A percentile compares a stretch with the other conserved stretches of the same genome.
These are phyloP conservation scores for Quercus variabilis DNA, from an alignment of 306 rosid species.

Conservation along the genomic window DNA sequence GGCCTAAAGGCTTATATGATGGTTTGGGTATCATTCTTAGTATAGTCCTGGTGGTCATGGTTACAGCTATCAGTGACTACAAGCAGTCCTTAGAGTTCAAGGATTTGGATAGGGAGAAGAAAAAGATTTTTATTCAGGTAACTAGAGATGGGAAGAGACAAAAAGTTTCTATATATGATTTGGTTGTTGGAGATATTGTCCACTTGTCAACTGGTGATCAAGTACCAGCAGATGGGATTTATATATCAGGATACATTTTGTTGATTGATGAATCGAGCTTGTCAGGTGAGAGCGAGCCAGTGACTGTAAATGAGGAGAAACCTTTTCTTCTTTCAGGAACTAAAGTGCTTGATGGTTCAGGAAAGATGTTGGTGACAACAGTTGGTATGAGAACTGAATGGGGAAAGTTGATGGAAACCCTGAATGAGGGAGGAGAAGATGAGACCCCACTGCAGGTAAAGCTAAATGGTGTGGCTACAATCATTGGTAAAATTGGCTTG, in stretches of 20 bases:
- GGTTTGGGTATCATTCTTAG: slow-evolving; percentile 88
- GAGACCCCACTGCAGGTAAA: slow-evolving; percentile 99
- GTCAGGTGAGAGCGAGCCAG: slow-evolving; percentile 97
- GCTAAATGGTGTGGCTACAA: slow-evolving; percentile 90
- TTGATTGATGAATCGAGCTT: slow-evolving; percentile 86
- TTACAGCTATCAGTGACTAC: slow-evolving; percentile 89
- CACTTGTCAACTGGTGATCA: slow-evolving; percentile 86
- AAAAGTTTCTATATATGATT: slow-evolving; percentile 68
- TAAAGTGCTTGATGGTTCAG: slow-evolving; percentile 94
- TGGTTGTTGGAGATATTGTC: slow-evolving; percentile 88
- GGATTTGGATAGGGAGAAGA: slow-evolving; percentile 82
- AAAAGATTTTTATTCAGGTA: slow-evolving; percentile 79
- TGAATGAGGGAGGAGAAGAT: slow-evolving; percentile 91
- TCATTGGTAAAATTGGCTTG: slow-evolving; percentile 95
- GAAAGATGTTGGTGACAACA: slow-evolving; percentile 82
- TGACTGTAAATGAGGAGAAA: slow-evolving; percentile 41
- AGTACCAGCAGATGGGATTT: slow-evolving; percentile 96
- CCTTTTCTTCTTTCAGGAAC: slow-evolving; percentile 96
- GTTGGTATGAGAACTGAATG: slow-evolving; percentile 99
- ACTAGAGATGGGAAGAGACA: slow-evolving; percentile 72
- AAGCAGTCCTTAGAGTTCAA: slow-evolving; percentile 83
- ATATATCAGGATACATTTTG: slow-evolving; percentile 66
- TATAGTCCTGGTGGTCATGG: slow-evolving; percentile 71
- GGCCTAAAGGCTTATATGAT: slow-evolving; percentile 87
- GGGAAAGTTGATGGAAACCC: slow-evolving; percentile 97